Evolutionary conservation across 352 stramenopile genomes (phyloP).

Genomic region (Pythium aristosporum): DNA sequence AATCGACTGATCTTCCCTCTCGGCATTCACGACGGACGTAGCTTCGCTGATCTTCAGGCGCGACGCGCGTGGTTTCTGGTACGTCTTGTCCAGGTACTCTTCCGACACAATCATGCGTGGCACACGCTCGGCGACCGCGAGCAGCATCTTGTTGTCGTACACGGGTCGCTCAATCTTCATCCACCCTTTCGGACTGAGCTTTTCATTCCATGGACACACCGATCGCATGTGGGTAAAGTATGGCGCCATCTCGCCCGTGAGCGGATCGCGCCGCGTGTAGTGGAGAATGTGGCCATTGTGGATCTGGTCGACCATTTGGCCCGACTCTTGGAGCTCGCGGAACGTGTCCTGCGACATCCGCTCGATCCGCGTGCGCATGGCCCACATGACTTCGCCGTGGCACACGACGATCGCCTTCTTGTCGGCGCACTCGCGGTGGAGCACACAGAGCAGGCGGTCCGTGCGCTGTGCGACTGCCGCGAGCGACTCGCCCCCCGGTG

Average conservation of each 20-base stretch:
- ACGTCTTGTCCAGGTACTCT: slow-evolving; percentile 87
- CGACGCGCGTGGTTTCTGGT: slow-evolving; percentile 35
- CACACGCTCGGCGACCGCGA: slow-evolving; percentile 81
- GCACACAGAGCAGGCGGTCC: slow-evolving; percentile 68
- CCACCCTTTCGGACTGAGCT: slow-evolving; percentile 86
- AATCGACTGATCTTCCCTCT: slow-evolving; percentile 22
- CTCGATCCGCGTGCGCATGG: slow-evolving; percentile 84
- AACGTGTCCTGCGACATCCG: slow-evolving; percentile 89
- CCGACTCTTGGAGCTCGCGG: slow-evolving; percentile 80
- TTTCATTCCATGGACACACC: slow-evolving; percentile 89
- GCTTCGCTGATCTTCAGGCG: slow-evolving; percentile 24
- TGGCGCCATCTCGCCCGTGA: slow-evolving; percentile 69
- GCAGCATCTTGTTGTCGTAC: slow-evolving; percentile 87
- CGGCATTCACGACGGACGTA: not conserved
- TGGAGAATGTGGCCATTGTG: slow-evolving; percentile 89
- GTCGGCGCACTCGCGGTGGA: slow-evolving; percentile 79
- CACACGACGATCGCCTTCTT: slow-evolving; percentile 85
- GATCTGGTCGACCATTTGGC: slow-evolving; percentile 87
- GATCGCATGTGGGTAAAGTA: slow-evolving; percentile 89
- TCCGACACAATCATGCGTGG: slow-evolving; percentile 89
- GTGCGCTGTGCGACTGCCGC: slow-evolving; percentile 80
- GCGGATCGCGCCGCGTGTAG: slow-evolving; percentile 80
- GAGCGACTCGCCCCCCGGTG: slow-evolving; percentile 79
- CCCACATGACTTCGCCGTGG: slow-evolving; percentile 90
- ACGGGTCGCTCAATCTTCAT: slow-evolving; percentile 87